These are phyloP conservation scores for Phytophthora cryptogea DNA, from an alignment of 352 stramenopile species.

Conservation along the genomic window DNA sequence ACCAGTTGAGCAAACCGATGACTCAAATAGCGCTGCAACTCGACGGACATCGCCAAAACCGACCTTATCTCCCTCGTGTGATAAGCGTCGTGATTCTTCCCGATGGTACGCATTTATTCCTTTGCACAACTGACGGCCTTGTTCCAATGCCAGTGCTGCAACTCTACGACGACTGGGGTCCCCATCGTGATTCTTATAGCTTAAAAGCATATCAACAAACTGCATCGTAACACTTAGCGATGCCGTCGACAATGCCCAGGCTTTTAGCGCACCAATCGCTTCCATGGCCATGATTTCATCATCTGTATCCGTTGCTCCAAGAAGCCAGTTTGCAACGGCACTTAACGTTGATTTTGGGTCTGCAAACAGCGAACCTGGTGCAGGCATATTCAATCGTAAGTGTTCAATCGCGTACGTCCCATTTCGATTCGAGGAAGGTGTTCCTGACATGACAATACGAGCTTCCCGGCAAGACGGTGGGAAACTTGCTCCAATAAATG, in stretches of 20 bases:
- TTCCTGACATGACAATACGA: conserved; percentile 68
- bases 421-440: conserved; percentile 66
- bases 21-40: conserved; percentile 78
- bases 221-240: conserved; percentile 71
- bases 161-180: conserved; percentile 15
- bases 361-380: conserved; percentile 58
- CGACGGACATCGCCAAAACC: conserved; percentile 65
- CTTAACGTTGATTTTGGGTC: conserved; percentile 61
- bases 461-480: conserved; percentile 48
- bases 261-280: conserved; percentile 61
- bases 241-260: conserved; percentile 80
- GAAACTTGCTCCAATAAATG: conserved; percentile 48
- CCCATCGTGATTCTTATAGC: conserved; percentile 18
- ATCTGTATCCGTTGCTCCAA: conserved; percentile 44
- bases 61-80: conserved; percentile 45
- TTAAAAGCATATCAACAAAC: conserved; percentile 74
- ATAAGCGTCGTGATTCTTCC: conserved; percentile 44
- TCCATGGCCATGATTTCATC: conserved; percentile 67
- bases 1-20: conserved; percentile 75
- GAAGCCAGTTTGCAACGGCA: conserved; percentile 68
- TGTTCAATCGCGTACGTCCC: conserved; percentile 72
- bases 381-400: conserved; percentile 62
- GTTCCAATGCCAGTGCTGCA: conserved; percentile 46
- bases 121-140: conserved; percentile 47
- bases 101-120: conserved; percentile 53